A percentile compares a stretch with the other conserved stretches of the same genome.
phyloP scores from a whole-genome alignment of 1,139 yeast species.

The Candida frijolesensis region DNA sequence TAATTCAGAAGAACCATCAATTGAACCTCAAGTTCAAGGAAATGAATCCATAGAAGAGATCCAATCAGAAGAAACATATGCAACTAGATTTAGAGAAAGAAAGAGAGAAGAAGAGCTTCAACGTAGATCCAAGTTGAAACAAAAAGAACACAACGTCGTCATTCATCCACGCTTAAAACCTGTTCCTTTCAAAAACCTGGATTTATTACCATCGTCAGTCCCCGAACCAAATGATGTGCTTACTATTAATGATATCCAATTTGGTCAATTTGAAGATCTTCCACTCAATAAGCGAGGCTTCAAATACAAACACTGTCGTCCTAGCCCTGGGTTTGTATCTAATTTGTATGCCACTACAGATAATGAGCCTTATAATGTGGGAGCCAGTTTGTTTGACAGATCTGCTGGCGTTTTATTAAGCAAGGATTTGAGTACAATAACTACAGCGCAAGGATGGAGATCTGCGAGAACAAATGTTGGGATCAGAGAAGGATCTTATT shows the following conservation, averaged over 20 bases:
- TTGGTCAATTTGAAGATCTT: conserved; percentile 65
- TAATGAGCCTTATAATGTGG: conserved; percentile 62
- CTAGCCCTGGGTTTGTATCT: conserved; percentile 62
- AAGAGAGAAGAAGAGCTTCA: conserved; percentile 19
- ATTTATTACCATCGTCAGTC: conserved; percentile 21
- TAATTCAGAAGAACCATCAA: conserved; percentile 20
- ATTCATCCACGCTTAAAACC: conserved; percentile 52
- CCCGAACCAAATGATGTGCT: conserved; percentile 15
- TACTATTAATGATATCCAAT: conserved; percentile 23
- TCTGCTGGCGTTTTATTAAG: conserved; percentile 59
- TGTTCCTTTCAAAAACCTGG: conserved; percentile 40
- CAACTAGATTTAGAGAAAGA: conserved; percentile 29
- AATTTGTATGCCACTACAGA: conserved; percentile 76
- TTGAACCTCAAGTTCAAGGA: conserved; percentile 27
- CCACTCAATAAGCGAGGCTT: conserved; percentile 83
- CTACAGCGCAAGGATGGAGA: conserved; percentile 77
- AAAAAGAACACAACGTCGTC: conserved; percentile 31
- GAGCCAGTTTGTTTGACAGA: conserved; percentile 74
- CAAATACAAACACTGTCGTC: conserved; percentile 78
- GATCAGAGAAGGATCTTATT: conserved; percentile 77
- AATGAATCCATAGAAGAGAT: conserved; percentile 10
- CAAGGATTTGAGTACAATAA: conserved; percentile 43
- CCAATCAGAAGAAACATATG: conserved; percentile 20
- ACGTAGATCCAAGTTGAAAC: conserved; percentile 24
- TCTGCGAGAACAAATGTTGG: conserved; percentile 76